A percentile compares a stretch with the other conserved stretches of the same genome.
Evolutionary conservation across 129 eudicot species (phyloP).

Genomic region (Tagetes erecta): DNA sequence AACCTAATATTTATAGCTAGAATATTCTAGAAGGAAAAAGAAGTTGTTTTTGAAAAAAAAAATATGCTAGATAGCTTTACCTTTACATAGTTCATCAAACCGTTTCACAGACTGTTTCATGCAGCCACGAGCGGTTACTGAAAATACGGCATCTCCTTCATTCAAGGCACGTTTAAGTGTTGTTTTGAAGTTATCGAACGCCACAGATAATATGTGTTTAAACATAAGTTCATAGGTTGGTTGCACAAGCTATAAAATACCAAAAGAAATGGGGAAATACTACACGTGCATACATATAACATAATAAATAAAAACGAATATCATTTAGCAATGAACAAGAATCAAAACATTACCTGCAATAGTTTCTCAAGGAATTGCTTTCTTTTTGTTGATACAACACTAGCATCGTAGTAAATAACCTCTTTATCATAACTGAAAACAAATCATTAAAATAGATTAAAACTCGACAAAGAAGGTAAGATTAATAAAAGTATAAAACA

Average conservation of each 20-base stretch:
- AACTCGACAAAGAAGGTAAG: too few species aligned
- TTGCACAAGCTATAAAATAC: conserved; percentile 63
- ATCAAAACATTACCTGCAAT: conserved; percentile 60
- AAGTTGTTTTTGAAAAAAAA: too few species aligned
- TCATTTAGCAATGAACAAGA: not conserved
- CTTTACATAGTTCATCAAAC: conserved; percentile 80
- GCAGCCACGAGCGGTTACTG: conserved; percentile 68
- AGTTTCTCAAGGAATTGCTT: conserved; percentile 85
- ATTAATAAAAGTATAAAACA: not conserved
- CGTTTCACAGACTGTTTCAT: conserved; percentile 36
- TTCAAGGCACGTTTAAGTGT: conserved; percentile 69
- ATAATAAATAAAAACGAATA: not conserved
- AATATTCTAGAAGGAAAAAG: too few species aligned
- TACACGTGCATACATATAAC: too few species aligned
- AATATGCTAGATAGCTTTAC: conserved; percentile 32
- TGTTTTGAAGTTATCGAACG: conserved; percentile 65
- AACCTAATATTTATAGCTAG: too few species aligned
- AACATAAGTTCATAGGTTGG: conserved; percentile 71
- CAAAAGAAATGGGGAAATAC: conserved; percentile 3
- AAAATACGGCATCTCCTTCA: conserved; percentile 73
- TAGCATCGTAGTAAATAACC: conserved; percentile 84
- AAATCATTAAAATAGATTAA: not conserved
- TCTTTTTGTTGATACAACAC: conserved; percentile 82
- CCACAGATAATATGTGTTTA: conserved; percentile 80
- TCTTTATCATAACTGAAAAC: conserved; percentile 75